A percentile compares a stretch with the other conserved stretches of the same genome.
Conservation (phyloP, 2,329 filamentous ascomycete species). For the Diaporthe australafricana region DNA sequence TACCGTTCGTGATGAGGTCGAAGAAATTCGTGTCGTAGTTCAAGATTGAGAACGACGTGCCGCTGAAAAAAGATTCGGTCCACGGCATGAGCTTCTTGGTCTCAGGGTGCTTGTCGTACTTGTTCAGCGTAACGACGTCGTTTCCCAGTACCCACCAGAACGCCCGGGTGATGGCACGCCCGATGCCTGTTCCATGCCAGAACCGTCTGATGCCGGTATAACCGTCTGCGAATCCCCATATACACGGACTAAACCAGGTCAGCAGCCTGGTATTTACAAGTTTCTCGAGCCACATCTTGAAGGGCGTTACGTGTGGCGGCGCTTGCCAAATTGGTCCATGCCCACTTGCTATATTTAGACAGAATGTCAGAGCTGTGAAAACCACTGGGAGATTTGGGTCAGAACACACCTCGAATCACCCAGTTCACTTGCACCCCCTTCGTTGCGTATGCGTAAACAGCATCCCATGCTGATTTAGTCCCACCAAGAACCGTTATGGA, state of each 20-base stretch:
- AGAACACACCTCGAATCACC: conserved; percentile 63
- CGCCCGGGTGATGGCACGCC: conserved; percentile 63
- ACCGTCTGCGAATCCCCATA: conserved; percentile 75
- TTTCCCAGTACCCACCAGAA: conserved; percentile 70
- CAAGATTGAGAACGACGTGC: conserved; percentile 67
- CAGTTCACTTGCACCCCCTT: conserved; percentile 68
- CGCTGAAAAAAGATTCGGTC: conserved; percentile 63
- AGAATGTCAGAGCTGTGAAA: background rate
- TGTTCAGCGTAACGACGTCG: conserved; percentile 65
- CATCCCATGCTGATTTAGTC: conserved; percentile 74
- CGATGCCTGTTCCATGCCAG: conserved; percentile 67
- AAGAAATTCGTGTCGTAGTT: conserved; percentile 71
- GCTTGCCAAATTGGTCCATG: conserved; percentile 71
- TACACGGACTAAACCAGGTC: conserved; percentile 80
- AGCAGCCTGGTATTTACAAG: conserved; percentile 74
- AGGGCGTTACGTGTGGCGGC: conserved; percentile 71
- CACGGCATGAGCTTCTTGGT: conserved; percentile 66
- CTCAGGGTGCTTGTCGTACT: conserved; percentile 65
- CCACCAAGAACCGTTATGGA: conserved; percentile 69
- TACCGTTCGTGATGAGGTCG: conserved; percentile 64
- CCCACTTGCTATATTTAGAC: conserved; percentile 48
- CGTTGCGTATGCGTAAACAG: conserved; percentile 70
- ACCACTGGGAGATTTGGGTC: background rate
- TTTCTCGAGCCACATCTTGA: conserved; percentile 77
- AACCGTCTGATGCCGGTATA: conserved; percentile 65